Percentiles rank a stretch among this genome's conserved stretches.
Conservation (phyloP, 305 asterid species). For the Euphrasia arctica region DNA sequence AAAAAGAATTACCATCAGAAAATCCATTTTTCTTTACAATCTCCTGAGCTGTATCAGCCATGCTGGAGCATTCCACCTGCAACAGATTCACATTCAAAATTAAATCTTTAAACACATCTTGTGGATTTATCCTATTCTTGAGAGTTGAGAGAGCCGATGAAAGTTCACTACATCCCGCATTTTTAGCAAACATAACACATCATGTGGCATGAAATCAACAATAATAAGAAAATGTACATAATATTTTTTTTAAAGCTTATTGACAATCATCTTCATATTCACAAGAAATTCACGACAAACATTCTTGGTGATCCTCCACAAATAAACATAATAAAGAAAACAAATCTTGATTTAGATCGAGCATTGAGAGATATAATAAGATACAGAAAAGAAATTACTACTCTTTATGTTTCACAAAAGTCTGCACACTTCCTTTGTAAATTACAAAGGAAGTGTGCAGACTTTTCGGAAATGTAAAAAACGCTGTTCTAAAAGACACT, state of each 20-base stretch:
- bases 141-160: not conserved
- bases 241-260: not conserved
- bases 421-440: too few species aligned
- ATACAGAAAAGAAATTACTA: slow-evolving; percentile 29
- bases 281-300: not conserved
- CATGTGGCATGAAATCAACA: not conserved
- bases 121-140: not conserved
- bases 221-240: not conserved
- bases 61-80: slow-evolving; percentile 97
- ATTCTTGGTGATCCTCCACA: not conserved
- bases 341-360: not conserved
- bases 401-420: too few species aligned
- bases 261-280: not conserved
- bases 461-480: too few species aligned
- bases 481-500: too few species aligned
- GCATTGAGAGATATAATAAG: not conserved
- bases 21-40: not conserved
- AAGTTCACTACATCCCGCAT: not conserved
- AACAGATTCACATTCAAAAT: slow-evolving; percentile 21
- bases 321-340: slow-evolving; percentile 12
- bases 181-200: not conserved
- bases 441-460: too few species aligned
- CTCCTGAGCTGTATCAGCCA: slow-evolving; percentile 45
- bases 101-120: not conserved
- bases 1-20: not conserved